Evolutionary conservation across 1,284 basidiomycete genomes (phyloP).

Genomic region (Stygiomarasmius scandens): DNA sequence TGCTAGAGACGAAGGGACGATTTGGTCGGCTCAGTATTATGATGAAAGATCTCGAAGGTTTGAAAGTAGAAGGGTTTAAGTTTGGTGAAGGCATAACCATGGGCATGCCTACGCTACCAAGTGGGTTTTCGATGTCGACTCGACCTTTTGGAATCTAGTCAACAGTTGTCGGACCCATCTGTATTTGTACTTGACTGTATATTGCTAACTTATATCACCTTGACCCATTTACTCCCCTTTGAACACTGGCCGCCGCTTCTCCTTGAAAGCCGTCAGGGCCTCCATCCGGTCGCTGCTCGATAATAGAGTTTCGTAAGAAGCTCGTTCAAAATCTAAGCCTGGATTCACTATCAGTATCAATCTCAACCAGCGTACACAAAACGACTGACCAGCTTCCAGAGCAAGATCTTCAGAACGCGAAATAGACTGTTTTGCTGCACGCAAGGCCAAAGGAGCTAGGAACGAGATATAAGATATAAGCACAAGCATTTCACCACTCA

Average conservation of each 20-base stretch:
- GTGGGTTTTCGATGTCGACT: constrained; percentile 48
- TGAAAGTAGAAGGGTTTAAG: constrained; percentile 47
- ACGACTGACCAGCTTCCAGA: constrained; percentile 67
- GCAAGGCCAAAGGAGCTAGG: constrained; percentile 84
- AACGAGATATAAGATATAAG: constrained; percentile 11
- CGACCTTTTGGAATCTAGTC: constrained; percentile 33
- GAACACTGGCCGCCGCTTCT: constrained; percentile 85
- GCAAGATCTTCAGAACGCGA: constrained; percentile 79
- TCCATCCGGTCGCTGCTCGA: constrained; percentile 80
- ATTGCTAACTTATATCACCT: constrained; percentile 27
- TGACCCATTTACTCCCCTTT: constrained; percentile 65
- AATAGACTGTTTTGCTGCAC: constrained; percentile 89
- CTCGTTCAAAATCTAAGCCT: constrained; percentile 88
- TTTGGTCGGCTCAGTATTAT: constrained; percentile 76
- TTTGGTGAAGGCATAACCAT: constrained; percentile 56
- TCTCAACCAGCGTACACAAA: constrained; percentile 19
- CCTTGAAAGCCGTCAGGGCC: constrained; percentile 86
- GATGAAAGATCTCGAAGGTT: constrained; percentile 80
- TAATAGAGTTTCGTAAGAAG: constrained; percentile 85
- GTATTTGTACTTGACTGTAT: constrained; percentile 21
- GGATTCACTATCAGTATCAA: constrained; percentile 7
- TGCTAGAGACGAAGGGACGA: constrained; percentile 53
- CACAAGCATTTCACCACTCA: background rate
- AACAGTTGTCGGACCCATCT: background rate
- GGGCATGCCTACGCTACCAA: constrained; percentile 51